Evolutionary conservation across 2,329 filamentous ascomycete species (phyloP), one percentile per base, ranked within the genome.

Genomic region (Pseudocercospora eumusae): DNA sequence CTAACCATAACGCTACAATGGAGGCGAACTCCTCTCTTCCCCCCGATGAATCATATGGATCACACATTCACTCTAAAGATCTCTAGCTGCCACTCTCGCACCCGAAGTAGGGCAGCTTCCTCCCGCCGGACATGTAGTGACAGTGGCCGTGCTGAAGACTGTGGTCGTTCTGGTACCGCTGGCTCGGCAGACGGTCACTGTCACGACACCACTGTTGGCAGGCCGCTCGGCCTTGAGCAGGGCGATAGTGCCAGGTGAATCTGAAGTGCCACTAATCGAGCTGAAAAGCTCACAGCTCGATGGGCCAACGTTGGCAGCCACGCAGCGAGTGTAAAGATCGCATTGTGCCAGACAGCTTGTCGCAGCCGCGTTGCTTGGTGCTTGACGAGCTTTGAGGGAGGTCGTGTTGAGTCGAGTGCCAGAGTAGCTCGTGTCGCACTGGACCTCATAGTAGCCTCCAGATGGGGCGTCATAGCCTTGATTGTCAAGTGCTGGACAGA

Each of bases 61-160:
- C 15, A 47, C 44, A 25, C 44, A 47, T 47, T 40, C 36, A 3
- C 20, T 20, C 44, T 47, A 47, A 23, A 47, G 44, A 21, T 47
- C 44, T 47, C 44, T 23, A 25, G 18, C 44, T 25, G 44, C 44
- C 44, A 47, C 36, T 40, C 36, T 47, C 9, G 44, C 44, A 25
- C 18, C 11, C 44, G 13, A 13, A 5, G 23, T 52, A 15, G 47
- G 15, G 25, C 47, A 52, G 7, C 11, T 25, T 28, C 25, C 28
- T 15, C 55, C 55, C 1, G 55, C 53, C 7, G 53, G 21, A 31
- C 55, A 57, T 8, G 36, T 57, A 23, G 55, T 57, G 11, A 57
- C 40, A 28, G 55, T 57, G 11, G 55, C 55, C 18, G 55, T 57
- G 13, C 18, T 57, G 25, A 47, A 57, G n/a, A 57, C 25, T 7